Evolutionary conservation across 2,329 filamentous ascomycete genomes (phyloP), one percentile per base, ranked within the genome.

Genomic region (Xylaria sp.): DNA sequence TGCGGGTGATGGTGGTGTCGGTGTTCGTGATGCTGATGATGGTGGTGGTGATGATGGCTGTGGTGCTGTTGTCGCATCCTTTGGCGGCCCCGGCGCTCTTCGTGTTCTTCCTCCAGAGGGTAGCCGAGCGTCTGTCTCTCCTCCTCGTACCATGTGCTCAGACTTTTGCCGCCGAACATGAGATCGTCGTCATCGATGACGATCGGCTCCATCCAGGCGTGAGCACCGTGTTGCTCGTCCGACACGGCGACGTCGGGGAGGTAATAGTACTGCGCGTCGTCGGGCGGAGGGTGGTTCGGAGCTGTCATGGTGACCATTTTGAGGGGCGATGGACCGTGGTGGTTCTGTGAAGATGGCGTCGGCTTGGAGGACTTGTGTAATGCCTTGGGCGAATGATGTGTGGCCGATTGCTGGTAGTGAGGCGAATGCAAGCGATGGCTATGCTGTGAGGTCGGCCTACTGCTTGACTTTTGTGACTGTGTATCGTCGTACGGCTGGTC

Each of bases 161-260:
- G 74, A 40, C 83, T 79, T 79, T 87, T 87, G 69, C 85, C 85
- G 59, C 84, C 84, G 68, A 87, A 87, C 73, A 81, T 86, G 38
- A 87, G 77, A 66, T 87, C 85, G 60, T 87, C 84, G 70, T 87
- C 85, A 59, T 87, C 84, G 69, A 87, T 87, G 63, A 84, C 77
- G 51, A 82, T 87, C 35, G 82, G 80, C 57, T 82, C 78, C 65
- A 84, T 80, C 84, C 84, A 87, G 47, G 71, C 72, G 37, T 71
- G 69, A 17, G 68, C 67, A n/a, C 69, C 67, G 28, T 69, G 46
- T 28, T 73, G 69, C 12, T 63, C 61, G 23, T 70, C 63, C 28
- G 66, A 56, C 19, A 61, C 49, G 49, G 71, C 67, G 25, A 58
- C 67, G 40, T 71, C 70, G 9, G 73, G 69, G 4, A 71, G 64